phyloP scores from a whole-genome alignment of 2,329 filamentous ascomycete genomes.

The Phaeophleospora eucalypticola region DNA sequence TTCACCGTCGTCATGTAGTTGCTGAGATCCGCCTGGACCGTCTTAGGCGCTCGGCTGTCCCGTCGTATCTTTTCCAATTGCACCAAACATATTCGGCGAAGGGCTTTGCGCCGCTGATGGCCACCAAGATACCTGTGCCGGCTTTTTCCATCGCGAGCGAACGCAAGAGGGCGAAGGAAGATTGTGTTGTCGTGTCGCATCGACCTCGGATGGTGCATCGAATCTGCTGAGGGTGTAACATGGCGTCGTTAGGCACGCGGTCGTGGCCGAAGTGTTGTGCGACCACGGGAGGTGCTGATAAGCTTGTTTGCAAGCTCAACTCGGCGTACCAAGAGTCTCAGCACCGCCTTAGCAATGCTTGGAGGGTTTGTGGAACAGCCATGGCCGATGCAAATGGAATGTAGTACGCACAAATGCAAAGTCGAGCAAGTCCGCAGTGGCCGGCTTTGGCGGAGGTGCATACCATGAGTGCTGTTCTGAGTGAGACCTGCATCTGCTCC shows the following conservation, averaged over 20 bases:
- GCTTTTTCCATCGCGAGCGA: not conserved
- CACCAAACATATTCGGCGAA: not conserved
- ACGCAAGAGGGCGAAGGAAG: not conserved
- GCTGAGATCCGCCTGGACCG: not conserved
- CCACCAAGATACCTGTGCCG: too few relatives aligned
- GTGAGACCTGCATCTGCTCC: too few relatives aligned
- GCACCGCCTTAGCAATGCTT: not conserved
- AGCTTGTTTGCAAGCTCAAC: not conserved
- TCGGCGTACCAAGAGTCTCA: not conserved
- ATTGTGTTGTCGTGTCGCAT: not conserved
- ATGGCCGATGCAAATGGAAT: too few relatives aligned
- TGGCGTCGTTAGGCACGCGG: too few relatives aligned
- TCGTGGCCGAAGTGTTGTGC: not conserved
- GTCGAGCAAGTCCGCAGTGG: too few relatives aligned
- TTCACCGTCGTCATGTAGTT: not conserved
- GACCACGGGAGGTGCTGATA: not conserved
- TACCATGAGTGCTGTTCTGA: too few relatives aligned
- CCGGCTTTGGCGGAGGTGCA: too few relatives aligned
- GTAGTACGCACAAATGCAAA: too few relatives aligned
- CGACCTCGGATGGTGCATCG: not conserved
- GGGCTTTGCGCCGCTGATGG: not conserved
- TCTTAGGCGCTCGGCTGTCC: not conserved
- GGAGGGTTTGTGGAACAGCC: too few relatives aligned
- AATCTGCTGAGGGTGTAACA: not conserved
- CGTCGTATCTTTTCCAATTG: not conserved